Conservation (phyloP, 2,329 filamentous ascomycete species). For the Claviceps quebecensis region DNA sequence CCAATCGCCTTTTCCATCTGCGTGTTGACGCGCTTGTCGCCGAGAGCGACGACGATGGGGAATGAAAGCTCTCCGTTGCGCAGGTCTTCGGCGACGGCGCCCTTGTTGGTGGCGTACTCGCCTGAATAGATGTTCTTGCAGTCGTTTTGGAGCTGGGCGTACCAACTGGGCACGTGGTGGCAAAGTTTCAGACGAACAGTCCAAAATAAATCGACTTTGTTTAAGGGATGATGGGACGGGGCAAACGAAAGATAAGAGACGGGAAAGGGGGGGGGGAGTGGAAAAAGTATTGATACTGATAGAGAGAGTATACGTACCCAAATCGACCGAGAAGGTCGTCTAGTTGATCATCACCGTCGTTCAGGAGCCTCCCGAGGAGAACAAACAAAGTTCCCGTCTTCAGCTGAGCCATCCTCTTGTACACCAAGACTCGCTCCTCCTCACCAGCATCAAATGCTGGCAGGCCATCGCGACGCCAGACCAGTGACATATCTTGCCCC, state of each 20-base stretch:
- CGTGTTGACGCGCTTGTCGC: neutral
- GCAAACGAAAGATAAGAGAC: too few relatives aligned
- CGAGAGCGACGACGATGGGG: slow-evolving; percentile 8
- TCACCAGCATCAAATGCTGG: slow-evolving; percentile 3
- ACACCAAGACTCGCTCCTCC: slow-evolving; percentile 1
- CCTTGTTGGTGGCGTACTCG: slow-evolving; percentile 8
- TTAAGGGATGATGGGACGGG: too few relatives aligned
- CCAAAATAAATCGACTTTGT: too few relatives aligned
- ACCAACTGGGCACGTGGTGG: slow-evolving; percentile 5
- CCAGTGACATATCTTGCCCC: slow-evolving; percentile 8
- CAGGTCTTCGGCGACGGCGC: slow-evolving; percentile 7
- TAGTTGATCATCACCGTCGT: slow-evolving; percentile 4
- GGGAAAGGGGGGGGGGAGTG: neutral
- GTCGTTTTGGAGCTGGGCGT: slow-evolving; percentile 8
- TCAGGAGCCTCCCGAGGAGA: slow-evolving; percentile 6
- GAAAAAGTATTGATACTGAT: neutral
- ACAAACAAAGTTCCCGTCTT: slow-evolving; percentile 9
- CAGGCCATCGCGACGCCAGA: slow-evolving; percentile 8
- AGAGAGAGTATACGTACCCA: slow-evolving; percentile 2
- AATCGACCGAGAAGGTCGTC: slow-evolving; percentile 8
- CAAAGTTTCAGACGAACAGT: neutral
- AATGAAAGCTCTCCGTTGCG: slow-evolving; percentile 8
- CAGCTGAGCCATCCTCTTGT: slow-evolving; percentile 8
- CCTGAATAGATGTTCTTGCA: slow-evolving; percentile 9
- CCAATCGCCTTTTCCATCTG: slow-evolving; percentile 3